A percentile compares a stretch with the other conserved stretches of the same genome.
phyloP scores from a whole-genome alignment of 352 stramenopile species.

The Plasmopara muralis region DNA sequence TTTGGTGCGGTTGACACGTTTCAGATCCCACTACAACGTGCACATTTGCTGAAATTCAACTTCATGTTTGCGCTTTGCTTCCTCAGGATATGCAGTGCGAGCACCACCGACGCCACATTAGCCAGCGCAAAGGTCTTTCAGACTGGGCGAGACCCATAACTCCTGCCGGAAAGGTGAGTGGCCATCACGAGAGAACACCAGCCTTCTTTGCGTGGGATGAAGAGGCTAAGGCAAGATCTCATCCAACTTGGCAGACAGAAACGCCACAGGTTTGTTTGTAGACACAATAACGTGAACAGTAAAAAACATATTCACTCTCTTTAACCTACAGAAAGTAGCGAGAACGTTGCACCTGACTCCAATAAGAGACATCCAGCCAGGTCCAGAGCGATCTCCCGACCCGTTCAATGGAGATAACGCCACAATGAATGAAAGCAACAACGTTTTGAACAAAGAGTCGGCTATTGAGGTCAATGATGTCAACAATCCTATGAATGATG shows the following conservation, averaged over 20 bases:
- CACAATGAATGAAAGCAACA: no score
- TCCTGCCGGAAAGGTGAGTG: constrained; percentile 34
- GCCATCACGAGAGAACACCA: constrained; percentile 15
- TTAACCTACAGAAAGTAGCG: constrained; percentile 16
- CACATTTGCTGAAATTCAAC: constrained; percentile 5
- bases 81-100: constrained; percentile 42
- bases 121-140: constrained; percentile 37
- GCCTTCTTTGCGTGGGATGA: constrained; percentile 51
- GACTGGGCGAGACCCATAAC: constrained; percentile 35
- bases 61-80: neutral
- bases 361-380: constrained; percentile 4
- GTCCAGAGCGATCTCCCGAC: constrained; percentile 8
- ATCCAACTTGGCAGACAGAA: constrained; percentile 8
- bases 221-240: constrained; percentile 5
- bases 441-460: no score
- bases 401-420: no score
- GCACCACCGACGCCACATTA: constrained; percentile 42
- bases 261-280: constrained; percentile 15
- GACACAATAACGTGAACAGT: neutral
- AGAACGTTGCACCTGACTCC: constrained; percentile 19
- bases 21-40: neutral
- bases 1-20: constrained; percentile 24
- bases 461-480: no score
- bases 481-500: no score
- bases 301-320: neutral